These are phyloP conservation scores for Fusarium incarnatum DNA, from an alignment of 2,329 filamentous ascomycete genomes.

Conservation along the genomic window DNA sequence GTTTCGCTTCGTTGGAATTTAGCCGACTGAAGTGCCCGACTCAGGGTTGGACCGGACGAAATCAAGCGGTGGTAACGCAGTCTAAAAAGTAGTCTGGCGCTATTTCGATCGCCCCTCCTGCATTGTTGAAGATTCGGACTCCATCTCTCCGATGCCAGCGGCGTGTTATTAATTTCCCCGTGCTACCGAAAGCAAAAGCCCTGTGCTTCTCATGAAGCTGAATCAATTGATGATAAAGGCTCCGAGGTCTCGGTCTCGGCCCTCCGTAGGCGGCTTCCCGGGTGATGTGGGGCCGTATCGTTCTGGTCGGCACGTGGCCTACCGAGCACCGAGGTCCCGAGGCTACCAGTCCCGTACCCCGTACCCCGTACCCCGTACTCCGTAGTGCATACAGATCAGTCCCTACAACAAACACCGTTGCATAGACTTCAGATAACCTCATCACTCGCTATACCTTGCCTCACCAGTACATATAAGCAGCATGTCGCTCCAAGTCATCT, in stretches of 20 bases:
- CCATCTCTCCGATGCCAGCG: constrained; percentile 7
- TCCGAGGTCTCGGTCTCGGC: constrained; percentile 16
- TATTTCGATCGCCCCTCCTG: background rate
- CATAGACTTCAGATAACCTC: background rate
- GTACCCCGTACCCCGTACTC: background rate
- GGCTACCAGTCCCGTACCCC: constrained; percentile 1
- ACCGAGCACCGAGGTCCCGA: constrained; percentile 37
- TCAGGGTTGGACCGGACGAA: constrained; percentile 20
- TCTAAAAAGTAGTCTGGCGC: constrained; percentile 6
- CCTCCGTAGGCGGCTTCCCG: background rate
- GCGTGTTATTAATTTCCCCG: constrained; percentile 6
- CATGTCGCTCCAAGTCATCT: constrained; percentile 78
- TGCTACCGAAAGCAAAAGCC: background rate
- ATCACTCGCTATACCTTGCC: too few species aligned
- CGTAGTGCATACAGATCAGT: background rate
- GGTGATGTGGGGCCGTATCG: constrained; percentile 30
- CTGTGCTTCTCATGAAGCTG: background rate
- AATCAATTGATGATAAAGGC: background rate
- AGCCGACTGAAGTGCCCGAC: background rate
- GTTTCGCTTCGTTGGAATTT: constrained; percentile 13
- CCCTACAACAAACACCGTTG: background rate
- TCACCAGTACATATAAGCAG: background rate
- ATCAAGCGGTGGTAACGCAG: background rate
- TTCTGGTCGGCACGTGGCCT: constrained; percentile 25
- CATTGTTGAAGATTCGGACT: constrained; percentile 10